Base-by-base conservation (phyloP, 495 filamentous ascomycete genomes). In the Penicillium egyptiacum region DNA sequence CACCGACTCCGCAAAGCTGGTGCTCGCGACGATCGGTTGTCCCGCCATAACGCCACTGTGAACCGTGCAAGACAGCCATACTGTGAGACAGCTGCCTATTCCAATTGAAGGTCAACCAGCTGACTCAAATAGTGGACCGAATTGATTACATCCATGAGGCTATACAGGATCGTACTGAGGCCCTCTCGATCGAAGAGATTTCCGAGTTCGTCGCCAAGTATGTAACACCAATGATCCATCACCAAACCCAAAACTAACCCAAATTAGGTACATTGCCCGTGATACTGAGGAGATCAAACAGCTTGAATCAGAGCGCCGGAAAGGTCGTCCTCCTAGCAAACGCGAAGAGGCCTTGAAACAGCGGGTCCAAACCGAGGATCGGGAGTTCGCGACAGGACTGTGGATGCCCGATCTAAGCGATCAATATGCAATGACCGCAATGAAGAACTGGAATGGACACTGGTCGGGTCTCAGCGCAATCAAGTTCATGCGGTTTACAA, bases 371-470 rank as follows among this genome's bases (percentile, higher is more conserved):
- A 74, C 73, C 19, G 90, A 97, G 60, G 75, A 87, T 61, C 88
- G 87, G 65, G 94, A 98, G 74, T 88, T 90, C 60, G 79, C 84
- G 45, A 88, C 86, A 26, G 94, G 94, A 0, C 96, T 95, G 64
- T 90, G 86, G 81, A 68, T 87, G 60, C 88, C 88, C 1, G 83
- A 91, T 56, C 54, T 90, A 33, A 67, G 74, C 47, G 74, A 86
- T 43, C 60, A 63, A 46, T 74, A 79, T 41, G 87, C 82, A 56
- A 53, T 89, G 39, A 62, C 69, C 50, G 72, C 64, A 52, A 67
- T 91, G 55, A 69, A 70, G 58, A 57, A 64, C 9, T 91, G 88
- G 88, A 83, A 84, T 54, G 81, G 83, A 5, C 71, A 83, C 48
- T 87, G 86, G 82, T 77, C 83, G 3, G 67, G 77, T 37, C 72